phyloP scores from a whole-genome alignment of 192 early-diverging fungal species.

The Entrophospora sp. region DNA sequence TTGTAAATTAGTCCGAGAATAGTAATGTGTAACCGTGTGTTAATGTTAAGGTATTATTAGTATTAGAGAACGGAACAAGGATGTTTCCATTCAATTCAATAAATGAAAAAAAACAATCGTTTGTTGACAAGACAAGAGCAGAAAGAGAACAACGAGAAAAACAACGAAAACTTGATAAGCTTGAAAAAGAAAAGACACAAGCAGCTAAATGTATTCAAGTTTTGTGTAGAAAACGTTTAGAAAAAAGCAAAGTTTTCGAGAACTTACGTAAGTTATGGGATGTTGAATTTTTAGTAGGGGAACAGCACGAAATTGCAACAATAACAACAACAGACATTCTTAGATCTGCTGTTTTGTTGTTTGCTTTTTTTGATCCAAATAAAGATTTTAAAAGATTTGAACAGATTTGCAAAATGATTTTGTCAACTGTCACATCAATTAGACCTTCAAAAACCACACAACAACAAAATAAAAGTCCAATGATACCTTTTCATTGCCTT shows the following conservation, averaged over 20 bases:
- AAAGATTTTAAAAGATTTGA: not conserved
- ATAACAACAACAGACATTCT: not conserved
- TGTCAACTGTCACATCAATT: not conserved
- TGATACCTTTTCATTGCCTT: not conserved
- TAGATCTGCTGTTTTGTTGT: not conserved
- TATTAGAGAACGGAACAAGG: too few relatives aligned
- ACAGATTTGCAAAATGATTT: slow-evolving; percentile 1
- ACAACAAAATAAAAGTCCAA: not conserved
- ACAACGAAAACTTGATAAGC: not conserved
- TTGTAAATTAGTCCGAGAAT: too few relatives aligned
- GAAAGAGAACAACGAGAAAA: slow-evolving; percentile 3
- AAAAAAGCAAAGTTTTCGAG: not conserved
- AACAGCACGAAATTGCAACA: not conserved
- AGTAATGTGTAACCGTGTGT: too few relatives aligned
- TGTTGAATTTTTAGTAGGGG: not conserved
- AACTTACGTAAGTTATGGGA: not conserved
- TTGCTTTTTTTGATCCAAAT: not conserved
- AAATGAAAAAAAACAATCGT: not conserved
- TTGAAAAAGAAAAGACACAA: not conserved
- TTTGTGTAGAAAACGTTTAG: not conserved
- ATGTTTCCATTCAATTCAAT: slow-evolving; percentile 1
- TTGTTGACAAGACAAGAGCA: not conserved
- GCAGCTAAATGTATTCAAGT: not conserved
- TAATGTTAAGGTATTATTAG: too few relatives aligned
- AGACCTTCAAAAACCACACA: not conserved